A percentile compares a stretch with the other conserved stretches of the same genome.
phyloP scores from a whole-genome alignment of 768 basidiomycete species.

The Amanita polypyramis region DNA sequence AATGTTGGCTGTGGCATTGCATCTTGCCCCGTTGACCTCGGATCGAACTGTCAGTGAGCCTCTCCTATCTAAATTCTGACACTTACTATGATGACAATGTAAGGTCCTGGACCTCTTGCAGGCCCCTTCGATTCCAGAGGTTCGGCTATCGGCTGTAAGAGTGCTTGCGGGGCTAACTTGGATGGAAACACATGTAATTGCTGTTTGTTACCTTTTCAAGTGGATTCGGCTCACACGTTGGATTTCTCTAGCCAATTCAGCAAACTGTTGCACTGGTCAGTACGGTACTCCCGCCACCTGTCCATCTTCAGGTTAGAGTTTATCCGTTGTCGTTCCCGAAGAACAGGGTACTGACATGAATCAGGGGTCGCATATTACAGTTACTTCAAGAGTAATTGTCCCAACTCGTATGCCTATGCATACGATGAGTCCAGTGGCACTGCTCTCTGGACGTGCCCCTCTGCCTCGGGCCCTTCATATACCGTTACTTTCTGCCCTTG shows the following conservation, averaged over 20 bases:
- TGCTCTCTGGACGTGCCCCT: constrained; percentile 42
- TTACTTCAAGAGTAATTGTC: constrained; percentile 34
- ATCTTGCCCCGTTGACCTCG: constrained; percentile 52
- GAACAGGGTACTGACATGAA: constrained; percentile 30
- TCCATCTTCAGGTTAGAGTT: constrained; percentile 30
- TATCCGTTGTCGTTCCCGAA: not conserved
- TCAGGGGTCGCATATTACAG: constrained; percentile 26
- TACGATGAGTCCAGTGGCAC: constrained; percentile 43
- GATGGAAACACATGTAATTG: constrained; percentile 28
- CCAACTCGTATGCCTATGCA: constrained; percentile 41
- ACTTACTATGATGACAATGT: not conserved
- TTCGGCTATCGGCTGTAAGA: constrained; percentile 49
- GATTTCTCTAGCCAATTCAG: constrained; percentile 33
- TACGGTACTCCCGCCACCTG: constrained; percentile 44
- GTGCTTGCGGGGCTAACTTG: constrained; percentile 39
- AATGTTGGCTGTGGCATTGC: constrained; percentile 43
- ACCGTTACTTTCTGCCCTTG: constrained; percentile 41
- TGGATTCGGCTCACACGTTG: not conserved
- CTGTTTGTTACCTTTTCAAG: not conserved
- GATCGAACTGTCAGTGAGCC: constrained; percentile 36
- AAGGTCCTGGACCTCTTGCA: constrained; percentile 39
- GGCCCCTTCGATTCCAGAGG: constrained; percentile 46
- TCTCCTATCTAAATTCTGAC: not conserved
- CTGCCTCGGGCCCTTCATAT: constrained; percentile 30
- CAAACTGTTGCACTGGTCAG: constrained; percentile 55